phyloP scores from a whole-genome alignment of 129 eudicot species.

The Helianthus annuus region DNA sequence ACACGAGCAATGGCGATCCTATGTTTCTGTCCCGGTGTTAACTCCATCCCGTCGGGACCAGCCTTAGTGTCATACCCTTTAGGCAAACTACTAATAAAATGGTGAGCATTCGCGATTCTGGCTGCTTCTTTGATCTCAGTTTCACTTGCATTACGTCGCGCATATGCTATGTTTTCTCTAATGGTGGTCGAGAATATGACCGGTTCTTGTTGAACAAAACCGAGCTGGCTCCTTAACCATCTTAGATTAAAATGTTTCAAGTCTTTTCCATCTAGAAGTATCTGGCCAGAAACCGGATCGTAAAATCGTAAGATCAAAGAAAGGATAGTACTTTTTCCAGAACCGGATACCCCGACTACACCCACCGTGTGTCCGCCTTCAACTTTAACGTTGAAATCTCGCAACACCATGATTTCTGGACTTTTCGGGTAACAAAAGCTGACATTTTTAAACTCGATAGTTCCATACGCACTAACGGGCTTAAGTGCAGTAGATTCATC shows the following conservation, averaged over 20 bases:
- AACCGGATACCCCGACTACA: constrained; percentile 65
- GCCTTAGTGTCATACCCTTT: constrained; percentile 61
- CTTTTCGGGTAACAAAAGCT: constrained; percentile 50
- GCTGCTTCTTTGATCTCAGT: constrained; percentile 68
- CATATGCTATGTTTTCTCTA: constrained; percentile 62
- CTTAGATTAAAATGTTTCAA: constrained; percentile 50
- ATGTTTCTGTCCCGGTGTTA: constrained; percentile 60
- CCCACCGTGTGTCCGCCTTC: constrained; percentile 66
- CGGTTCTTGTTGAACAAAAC: constrained; percentile 64
- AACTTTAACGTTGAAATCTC: constrained; percentile 49
- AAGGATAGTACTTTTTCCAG: constrained; percentile 64
- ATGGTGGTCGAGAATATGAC: constrained; percentile 65
- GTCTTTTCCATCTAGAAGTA: constrained; percentile 57
- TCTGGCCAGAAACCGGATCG: constrained; percentile 54
- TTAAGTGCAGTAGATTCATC: constrained; percentile 51
- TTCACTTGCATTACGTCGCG: constrained; percentile 55
- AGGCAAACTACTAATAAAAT: constrained; percentile 63
- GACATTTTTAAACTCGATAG: constrained; percentile 57
- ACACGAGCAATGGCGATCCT: constrained; percentile 61
- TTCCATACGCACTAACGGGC: constrained; percentile 54
- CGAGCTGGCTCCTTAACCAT: constrained; percentile 67
- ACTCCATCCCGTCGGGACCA: constrained; percentile 56
- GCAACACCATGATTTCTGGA: constrained; percentile 54
- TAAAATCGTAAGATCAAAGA: constrained; percentile 59
- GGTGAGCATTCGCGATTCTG: constrained; percentile 69